Base-by-base conservation (phyloP, 176 grass and related monocot species). In the Oryza punctata region DNA sequence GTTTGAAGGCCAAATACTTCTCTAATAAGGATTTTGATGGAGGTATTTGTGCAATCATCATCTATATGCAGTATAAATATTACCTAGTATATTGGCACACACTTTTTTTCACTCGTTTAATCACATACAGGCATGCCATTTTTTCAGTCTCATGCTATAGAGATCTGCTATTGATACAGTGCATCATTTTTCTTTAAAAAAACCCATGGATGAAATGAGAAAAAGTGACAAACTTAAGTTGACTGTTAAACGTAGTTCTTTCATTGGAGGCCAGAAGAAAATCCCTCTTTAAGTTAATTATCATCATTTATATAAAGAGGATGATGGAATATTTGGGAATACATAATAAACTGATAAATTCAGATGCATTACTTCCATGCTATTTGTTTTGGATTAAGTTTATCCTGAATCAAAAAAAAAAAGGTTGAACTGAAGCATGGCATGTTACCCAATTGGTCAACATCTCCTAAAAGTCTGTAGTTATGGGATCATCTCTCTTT, bases 1-100 rank as follows among this genome's bases (percentile, higher is more conserved):
- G 88, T 63, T 66, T 94, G 67, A 94, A 89, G 76, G 81, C 87
- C 21, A 94, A 94, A 44, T 92, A 89, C 69, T 94, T 94, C 77
- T 92, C 89, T 63, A 85, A 87, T 82, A 94, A 92, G 66, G 72
- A 84, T 77, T 92, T 89, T 38, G 79, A 88, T 2, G 90, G 89
- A 92, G 92, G 89, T 94, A 87, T 18, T 69, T 11, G 45, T 78
- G 10, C 37, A 69, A 6, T 47, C 15, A 75, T 84, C 46, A 69
- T 63, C 60, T 46, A 74, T 14, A 33, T 72, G 33, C 60, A 45
- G 6, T 84, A 45, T 30, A 44, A 37, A 63, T 81, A 43, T 67
- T 25, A 76, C 21, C 19, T 69, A 69, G 19, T 81, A 60, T 68
- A 29, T 63, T 60, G 37, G 2, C 15, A 2, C 28, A 27, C 26